Evolutionary conservation across 2,329 filamentous ascomycete genomes (phyloP), one percentile per base, ranked within the genome.

Genomic region (Juglanconis juglandina): DNA sequence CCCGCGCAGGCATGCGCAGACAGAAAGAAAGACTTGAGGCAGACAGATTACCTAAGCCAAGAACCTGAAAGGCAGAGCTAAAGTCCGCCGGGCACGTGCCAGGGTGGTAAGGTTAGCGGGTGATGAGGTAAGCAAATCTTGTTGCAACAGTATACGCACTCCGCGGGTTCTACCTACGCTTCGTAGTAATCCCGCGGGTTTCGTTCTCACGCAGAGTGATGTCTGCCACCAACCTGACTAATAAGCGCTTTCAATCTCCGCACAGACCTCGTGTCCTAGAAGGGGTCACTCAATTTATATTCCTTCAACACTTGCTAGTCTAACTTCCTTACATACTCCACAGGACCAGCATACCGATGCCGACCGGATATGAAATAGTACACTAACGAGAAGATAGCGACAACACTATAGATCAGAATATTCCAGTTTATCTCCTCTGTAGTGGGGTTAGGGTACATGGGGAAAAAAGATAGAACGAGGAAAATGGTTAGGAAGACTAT

Each of bases 401-500:
- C 63, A 4, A 14, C 47, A 3, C 60, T 51, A 17, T 60, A 64
- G 5, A 66, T 59, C 34, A 66, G 14, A 10, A 64, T 63, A 5
- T 53, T 63, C 62, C 63, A 66, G 56, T 66, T 64, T 63, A 66
- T 66, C 11, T 47, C 41, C 14, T 53, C 59, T 7, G 60, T 42
- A 5, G 53, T 47, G 6, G 62, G 64, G 1, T 60, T 49, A 10
- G 58, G 53, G 1, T 39, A 32, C 6, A 55, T 56, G 5, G 60
- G 62, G 46, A 65, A 66, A 33, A 66, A 64, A 0, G 56, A 57
- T 49, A 66, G 55, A 47, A 65, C 35, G 39, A 65, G 63, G 8
- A 56, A 52, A 33, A 66, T 56, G 8, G 58, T 7, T 17, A 64
- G 42, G 37, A 66, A 65, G 4, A 59, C 42, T 34, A 58, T 49